Conservation (phyloP, 225 moss, liverwort and hornwort species). For the Asterella californica region DNA sequence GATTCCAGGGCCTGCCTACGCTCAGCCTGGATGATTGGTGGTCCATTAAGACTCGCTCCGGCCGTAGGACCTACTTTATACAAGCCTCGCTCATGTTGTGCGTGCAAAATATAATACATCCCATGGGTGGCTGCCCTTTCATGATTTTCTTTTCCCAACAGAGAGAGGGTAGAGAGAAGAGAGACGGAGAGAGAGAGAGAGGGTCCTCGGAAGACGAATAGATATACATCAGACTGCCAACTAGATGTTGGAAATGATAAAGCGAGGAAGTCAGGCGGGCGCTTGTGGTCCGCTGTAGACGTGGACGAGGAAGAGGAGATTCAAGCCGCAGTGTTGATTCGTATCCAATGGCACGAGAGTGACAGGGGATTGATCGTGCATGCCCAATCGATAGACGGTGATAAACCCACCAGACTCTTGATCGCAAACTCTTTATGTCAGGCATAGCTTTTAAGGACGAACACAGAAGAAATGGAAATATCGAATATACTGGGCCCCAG, state of each 20-base stretch:
- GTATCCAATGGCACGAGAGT: conserved; percentile 7
- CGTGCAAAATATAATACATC: conserved; percentile 2
- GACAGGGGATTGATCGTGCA: conserved; percentile 18
- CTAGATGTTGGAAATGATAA: conserved; percentile 7
- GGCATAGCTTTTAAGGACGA: background rate
- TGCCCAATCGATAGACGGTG: conserved; percentile 14
- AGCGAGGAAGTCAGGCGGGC: conserved; percentile 1
- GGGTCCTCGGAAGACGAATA: background rate
- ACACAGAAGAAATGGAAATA: background rate
- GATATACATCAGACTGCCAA: conserved; percentile 6
- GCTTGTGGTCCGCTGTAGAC: conserved; percentile 1
- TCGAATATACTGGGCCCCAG: conserved; percentile 8
- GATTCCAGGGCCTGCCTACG: background rate
- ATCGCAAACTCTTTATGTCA: conserved; percentile 13
- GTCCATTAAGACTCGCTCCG: background rate
- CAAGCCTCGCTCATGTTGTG: background rate
- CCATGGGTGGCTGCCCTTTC: background rate
- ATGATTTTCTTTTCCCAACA: background rate
- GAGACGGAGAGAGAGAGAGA: background rate
- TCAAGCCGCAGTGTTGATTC: conserved; percentile 4
- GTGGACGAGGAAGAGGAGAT: background rate
- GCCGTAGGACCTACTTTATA: conserved; percentile 5
- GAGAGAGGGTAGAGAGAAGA: background rate
- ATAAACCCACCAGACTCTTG: conserved; percentile 12
- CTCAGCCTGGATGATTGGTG: background rate